Evolutionary conservation across 2,329 filamentous ascomycete genomes (phyloP).

Genomic region (Fonsecaea multimorphosa): DNA sequence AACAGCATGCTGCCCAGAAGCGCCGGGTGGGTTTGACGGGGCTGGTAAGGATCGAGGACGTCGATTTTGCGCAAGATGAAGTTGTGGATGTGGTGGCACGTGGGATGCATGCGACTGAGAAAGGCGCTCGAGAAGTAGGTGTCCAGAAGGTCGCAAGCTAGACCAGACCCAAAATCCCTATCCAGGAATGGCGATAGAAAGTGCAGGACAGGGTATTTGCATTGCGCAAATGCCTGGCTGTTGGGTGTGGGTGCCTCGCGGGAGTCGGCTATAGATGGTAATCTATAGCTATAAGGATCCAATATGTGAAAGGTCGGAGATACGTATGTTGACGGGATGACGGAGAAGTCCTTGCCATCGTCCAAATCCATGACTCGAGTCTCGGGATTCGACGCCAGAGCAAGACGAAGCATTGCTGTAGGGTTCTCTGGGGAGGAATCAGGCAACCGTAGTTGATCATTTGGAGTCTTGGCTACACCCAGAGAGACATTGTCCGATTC

Average conservation of each 20-base stretch:
- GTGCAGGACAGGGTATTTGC: slow-evolving; percentile 33
- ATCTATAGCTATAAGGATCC: slow-evolving; percentile 35
- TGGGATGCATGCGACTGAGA: slow-evolving; percentile 52
- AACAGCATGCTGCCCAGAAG: slow-evolving; percentile 57
- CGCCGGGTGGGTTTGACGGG: slow-evolving; percentile 53
- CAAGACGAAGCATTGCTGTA: slow-evolving; percentile 24
- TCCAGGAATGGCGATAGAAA: slow-evolving; percentile 34
- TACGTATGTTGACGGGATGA: slow-evolving; percentile 33
- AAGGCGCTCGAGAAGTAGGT: slow-evolving; percentile 56
- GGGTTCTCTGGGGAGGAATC: slow-evolving; percentile 28
- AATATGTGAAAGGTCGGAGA: slow-evolving; percentile 34
- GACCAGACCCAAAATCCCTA: slow-evolving; percentile 29
- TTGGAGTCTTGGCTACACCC: slow-evolving; percentile 13
- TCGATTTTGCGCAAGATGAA: slow-evolving; percentile 55
- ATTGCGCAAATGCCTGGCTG: slow-evolving; percentile 28
- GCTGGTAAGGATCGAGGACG: slow-evolving; percentile 50
- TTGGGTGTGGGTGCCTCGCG: slow-evolving; percentile 30
- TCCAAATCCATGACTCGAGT: slow-evolving; percentile 21
- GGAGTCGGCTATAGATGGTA: slow-evolving; percentile 34
- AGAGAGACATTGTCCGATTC: background rate
- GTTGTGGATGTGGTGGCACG: slow-evolving; percentile 57
- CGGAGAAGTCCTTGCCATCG: slow-evolving; percentile 25
- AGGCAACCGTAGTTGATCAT: slow-evolving; percentile 1
- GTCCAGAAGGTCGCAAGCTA: slow-evolving; percentile 57
- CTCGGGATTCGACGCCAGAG: slow-evolving; percentile 19